Evolutionary conservation across 106 monocot species (phyloP), one percentile per base, ranked within the genome.

Genomic region (Acanthochlamys bracteata): DNA sequence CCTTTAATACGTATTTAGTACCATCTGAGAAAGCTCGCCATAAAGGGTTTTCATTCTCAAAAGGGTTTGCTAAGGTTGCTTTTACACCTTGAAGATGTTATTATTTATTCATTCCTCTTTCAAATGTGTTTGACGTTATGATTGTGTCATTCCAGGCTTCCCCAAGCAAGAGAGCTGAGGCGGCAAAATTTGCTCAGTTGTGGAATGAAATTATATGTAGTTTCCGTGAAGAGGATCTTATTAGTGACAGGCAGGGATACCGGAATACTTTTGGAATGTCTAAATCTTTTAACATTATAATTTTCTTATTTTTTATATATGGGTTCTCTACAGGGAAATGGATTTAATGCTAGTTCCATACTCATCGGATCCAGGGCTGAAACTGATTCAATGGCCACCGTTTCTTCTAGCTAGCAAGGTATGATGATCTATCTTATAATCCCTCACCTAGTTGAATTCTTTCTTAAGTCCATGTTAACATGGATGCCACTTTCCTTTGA

Each of bases 341-440:
- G 92, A 99, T 74, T 71, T 99, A 7, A 64, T 99, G 70, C 51
- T 99, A 42, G 98, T 99, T 77, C 98, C 98, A 40, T 99, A 92
- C 66, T 92, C 88, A 12, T 95, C 89, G 41, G 83, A 92, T 80
- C 85, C 92, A 55, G 86, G 83, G 66, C 78, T 99, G 24, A 92
- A 85, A 60, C 59, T 99, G 20, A 92, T 99, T 57, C 98, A 99
- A 49, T 99, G 98, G 98, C 98, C 98, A 24, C 92, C 85, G 15
- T 99, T 99, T 63, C 73, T 99, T 73, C 92, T 99, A 61, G 98
- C 98, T 60, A 99, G 98, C 92, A 99, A 99, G 98, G 98, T 92
- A 24, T 21, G 22, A 42, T 24, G 26, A 52, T 19, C 40, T 12
- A 10, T 55, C 9, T 41, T 62, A 20, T 7, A 60, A 45, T 13